Percentiles rank a stretch among this genome's conserved stretches.
phyloP scores from a whole-genome alignment of 257 asterid species.

The Forsythia suspensa region DNA sequence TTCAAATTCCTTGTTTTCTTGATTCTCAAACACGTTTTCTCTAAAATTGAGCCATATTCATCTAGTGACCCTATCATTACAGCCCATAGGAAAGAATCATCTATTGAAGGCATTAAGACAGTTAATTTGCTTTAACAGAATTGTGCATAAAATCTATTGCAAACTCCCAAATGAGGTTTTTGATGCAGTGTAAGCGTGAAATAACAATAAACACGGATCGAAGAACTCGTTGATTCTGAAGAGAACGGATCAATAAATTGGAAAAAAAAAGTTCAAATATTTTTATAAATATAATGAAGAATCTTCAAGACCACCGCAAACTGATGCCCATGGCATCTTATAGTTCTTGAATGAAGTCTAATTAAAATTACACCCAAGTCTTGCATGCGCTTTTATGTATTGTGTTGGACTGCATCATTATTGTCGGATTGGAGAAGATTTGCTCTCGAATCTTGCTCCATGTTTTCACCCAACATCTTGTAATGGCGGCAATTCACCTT shows the following conservation, averaged over 20 bases:
- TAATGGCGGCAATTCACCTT: not conserved
- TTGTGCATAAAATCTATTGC: not conserved
- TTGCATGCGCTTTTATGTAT: not conserved
- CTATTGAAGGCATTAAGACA: not conserved
- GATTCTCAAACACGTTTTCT: not conserved
- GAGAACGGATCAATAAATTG: not conserved
- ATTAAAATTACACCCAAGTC: not conserved
- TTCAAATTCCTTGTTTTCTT: not conserved
- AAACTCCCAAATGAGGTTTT: not conserved
- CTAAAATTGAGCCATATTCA: not conserved
- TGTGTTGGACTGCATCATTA: not conserved
- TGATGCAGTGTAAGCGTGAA: not conserved
- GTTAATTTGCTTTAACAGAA: not conserved
- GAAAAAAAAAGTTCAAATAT: not conserved
- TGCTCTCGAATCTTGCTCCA: not conserved
- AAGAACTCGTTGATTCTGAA: not conserved
- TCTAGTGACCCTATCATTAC: not conserved
- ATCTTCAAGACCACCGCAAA: not conserved
- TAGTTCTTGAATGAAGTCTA: not conserved
- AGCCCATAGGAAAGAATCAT: not conserved
- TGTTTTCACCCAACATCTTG: not conserved
- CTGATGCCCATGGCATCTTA: not conserved
- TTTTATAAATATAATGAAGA: not conserved
- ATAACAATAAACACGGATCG: not conserved
- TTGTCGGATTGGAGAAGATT: not conserved